Conservation (phyloP, 106 monocot genomes). For the Phalaenopsis equestris region DNA sequence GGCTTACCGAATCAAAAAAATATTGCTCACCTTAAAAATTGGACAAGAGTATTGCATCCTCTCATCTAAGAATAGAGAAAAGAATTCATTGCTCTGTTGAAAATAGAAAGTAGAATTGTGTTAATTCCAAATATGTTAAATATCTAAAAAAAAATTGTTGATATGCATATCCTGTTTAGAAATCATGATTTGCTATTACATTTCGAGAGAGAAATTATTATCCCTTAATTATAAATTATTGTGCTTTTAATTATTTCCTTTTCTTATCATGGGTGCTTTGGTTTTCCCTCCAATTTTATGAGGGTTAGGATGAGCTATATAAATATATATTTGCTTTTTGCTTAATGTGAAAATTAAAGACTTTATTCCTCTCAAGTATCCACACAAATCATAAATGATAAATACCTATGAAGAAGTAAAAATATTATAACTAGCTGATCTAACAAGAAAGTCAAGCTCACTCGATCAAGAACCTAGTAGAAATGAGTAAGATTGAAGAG, state of each 20-base stretch:
- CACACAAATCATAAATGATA: background rate
- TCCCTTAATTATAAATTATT: no score
- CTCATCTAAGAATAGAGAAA: slow-evolving; percentile 84
- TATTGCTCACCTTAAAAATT: slow-evolving; percentile 57
- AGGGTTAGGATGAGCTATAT: no score
- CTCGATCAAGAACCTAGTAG: background rate
- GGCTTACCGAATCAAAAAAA: background rate
- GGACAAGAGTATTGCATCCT: slow-evolving; percentile 96
- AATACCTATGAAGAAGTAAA: background rate
- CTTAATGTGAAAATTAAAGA: no score
- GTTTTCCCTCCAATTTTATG: no score
- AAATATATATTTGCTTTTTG: no score
- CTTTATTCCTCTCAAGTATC: no score
- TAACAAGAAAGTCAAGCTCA: background rate
- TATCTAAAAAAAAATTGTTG: background rate
- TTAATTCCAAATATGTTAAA: background rate
- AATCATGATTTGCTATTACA: no score
- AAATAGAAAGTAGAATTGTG: background rate
- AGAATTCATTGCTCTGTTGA: slow-evolving; percentile 83
- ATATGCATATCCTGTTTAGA: no score
- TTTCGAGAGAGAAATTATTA: no score
- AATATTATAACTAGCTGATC: background rate
- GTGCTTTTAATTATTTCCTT: no score
- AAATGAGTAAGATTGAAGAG: background rate
- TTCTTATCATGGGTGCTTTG: no score